These are phyloP conservation scores for Calvatia gigantea DNA, from an alignment of 768 basidiomycete species.

Conservation along the genomic window DNA sequence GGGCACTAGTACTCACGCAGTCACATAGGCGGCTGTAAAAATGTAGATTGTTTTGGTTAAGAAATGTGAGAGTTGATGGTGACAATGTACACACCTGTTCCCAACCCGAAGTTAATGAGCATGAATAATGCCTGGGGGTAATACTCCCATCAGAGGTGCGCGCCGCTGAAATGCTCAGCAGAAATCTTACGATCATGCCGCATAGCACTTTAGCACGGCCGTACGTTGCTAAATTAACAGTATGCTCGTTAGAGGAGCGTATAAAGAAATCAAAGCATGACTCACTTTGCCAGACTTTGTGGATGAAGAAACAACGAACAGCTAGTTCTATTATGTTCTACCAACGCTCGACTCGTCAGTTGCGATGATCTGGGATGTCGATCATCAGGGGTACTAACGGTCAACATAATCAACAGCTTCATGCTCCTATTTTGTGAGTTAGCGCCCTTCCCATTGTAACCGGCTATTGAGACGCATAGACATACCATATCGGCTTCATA, in stretches of 20 bases:
- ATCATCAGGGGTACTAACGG: not conserved
- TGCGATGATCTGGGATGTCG: not conserved
- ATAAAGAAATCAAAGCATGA: no score
- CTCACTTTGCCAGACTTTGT: slow-evolving; percentile 10
- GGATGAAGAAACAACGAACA: slow-evolving; percentile 10
- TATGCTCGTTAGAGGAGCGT: no score
- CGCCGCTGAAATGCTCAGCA: not conserved
- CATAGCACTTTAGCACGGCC: slow-evolving; percentile 1
- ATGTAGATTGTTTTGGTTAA: not conserved
- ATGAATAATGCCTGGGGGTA: not conserved
- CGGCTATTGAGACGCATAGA: not conserved
- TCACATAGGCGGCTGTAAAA: slow-evolving; percentile 9
- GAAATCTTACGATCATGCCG: not conserved
- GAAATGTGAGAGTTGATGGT: not conserved
- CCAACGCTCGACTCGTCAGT: not conserved
- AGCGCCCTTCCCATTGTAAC: not conserved
- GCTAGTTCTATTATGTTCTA: slow-evolving; percentile 8
- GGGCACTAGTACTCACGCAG: slow-evolving; percentile 6
- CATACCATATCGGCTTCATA: not conserved
- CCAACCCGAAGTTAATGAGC: slow-evolving; percentile 9
- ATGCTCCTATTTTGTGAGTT: not conserved
- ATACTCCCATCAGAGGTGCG: not conserved
- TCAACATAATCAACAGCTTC: slow-evolving; percentile 12
- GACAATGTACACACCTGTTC: slow-evolving; percentile 1
- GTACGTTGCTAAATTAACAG: slow-evolving; percentile 4